These are phyloP conservation scores for Thymus mandschuricus DNA, from an alignment of 257 asterid genomes.

Conservation along the genomic window DNA sequence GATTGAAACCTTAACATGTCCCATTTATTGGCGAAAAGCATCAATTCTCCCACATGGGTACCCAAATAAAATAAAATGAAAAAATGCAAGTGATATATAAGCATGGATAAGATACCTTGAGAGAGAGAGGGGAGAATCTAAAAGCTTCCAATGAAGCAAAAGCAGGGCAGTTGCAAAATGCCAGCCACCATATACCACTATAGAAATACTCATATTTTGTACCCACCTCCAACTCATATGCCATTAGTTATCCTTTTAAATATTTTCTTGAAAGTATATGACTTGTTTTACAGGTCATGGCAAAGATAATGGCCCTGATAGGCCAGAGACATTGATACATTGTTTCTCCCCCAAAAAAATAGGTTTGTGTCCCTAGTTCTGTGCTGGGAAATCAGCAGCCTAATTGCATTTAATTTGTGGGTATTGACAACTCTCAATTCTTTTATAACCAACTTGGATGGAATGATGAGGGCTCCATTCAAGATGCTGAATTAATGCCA, in stretches of 20 bases:
- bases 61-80: not conserved
- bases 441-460: conserved; percentile 3
- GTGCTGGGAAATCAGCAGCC: conserved; percentile 21
- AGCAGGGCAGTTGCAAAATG: conserved; percentile 37
- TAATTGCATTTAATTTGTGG: not conserved
- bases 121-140: conserved; percentile 25
- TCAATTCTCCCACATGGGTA: conserved; percentile 32
- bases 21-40: conserved; percentile 27
- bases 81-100: conserved; percentile 26
- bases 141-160: conserved; percentile 12
- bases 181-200: conserved; percentile 24
- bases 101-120: conserved; percentile 32
- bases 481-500: not conserved
- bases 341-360: conserved; percentile 16
- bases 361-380: conserved; percentile 6
- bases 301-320: conserved; percentile 17
- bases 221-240: conserved; percentile 34
- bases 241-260: not conserved
- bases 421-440: not conserved
- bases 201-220: not conserved
- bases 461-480: not conserved
- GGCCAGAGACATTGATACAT: conserved; percentile 21
- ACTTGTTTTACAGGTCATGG: conserved; percentile 34
- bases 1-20: not conserved
- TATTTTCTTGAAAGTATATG: conserved; percentile 17